A percentile compares a stretch with the other conserved stretches of the same genome.
These are phyloP conservation scores for Globisporangium paddicum DNA, from an alignment of 352 stramenopile species.

Conservation along the genomic window DNA sequence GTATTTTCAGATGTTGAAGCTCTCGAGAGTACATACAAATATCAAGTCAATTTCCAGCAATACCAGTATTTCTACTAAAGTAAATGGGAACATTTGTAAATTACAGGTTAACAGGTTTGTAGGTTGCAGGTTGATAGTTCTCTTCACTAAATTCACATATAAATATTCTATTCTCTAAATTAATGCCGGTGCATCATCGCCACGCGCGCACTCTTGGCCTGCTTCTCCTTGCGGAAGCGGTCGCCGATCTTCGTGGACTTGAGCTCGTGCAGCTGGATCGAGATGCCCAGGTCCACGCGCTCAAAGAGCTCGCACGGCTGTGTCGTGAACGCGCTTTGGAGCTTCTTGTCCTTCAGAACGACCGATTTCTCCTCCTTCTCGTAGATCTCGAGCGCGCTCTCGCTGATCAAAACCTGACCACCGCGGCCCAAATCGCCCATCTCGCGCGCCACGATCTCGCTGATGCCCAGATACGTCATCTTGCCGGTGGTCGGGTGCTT, in stretches of 20 bases:
- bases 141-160: not conserved
- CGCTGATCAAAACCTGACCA: constrained; percentile 68
- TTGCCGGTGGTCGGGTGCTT: constrained; percentile 73
- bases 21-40: too few relatives aligned
- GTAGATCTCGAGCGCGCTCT: constrained; percentile 39
- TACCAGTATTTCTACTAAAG: too few relatives aligned
- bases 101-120: too few relatives aligned
- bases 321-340: constrained; percentile 18
- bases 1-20: too few relatives aligned
- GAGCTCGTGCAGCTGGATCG: constrained; percentile 36
- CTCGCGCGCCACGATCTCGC: constrained; percentile 62
- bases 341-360: constrained; percentile 11
- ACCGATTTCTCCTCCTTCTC: constrained; percentile 26
- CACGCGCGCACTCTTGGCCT: constrained; percentile 10
- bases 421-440: constrained; percentile 60
- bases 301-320: constrained; percentile 27
- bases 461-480: constrained; percentile 69
- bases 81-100: too few relatives aligned
- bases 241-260: constrained; percentile 33
- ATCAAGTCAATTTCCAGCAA: too few relatives aligned
- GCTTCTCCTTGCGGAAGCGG: constrained; percentile 25
- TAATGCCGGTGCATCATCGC: constrained; percentile 17
- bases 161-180: not conserved
- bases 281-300: constrained; percentile 31
- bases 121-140: too few relatives aligned